phyloP scores from a whole-genome alignment of 108 stramenopile genomes.

The Cyclotella kingstonii region DNA sequence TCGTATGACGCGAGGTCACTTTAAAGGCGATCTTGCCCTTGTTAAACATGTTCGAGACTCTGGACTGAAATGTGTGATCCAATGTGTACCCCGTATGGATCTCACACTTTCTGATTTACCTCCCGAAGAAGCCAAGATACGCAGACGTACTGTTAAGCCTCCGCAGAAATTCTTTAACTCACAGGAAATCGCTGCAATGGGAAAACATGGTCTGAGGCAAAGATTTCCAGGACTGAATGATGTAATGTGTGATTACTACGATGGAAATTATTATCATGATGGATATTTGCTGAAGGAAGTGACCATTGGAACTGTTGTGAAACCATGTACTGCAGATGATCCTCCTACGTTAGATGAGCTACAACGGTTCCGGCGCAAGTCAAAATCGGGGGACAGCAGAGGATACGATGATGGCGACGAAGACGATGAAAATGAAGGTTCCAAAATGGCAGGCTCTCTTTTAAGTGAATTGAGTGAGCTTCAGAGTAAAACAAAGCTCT shows the following conservation, averaged over 20 bases:
- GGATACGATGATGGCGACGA: slow-evolving; percentile 66
- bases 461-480: slow-evolving; percentile 83
- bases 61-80: slow-evolving; percentile 88
- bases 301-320: slow-evolving; percentile 86
- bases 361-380: slow-evolving; percentile 77
- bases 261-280: slow-evolving; percentile 89
- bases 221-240: slow-evolving; percentile 75
- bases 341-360: slow-evolving; percentile 94
- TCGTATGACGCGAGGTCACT: slow-evolving; percentile 89
- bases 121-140: slow-evolving; percentile 79
- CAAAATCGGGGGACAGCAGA: slow-evolving; percentile 51
- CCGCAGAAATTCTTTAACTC: slow-evolving; percentile 94
- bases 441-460: slow-evolving; percentile 76
- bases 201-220: slow-evolving; percentile 61
- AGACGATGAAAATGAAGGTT: slow-evolving; percentile 81
- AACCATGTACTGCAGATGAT: slow-evolving; percentile 81
- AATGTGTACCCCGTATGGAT: slow-evolving; percentile 94
- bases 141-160: slow-evolving; percentile 77
- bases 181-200: slow-evolving; percentile 75
- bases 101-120: slow-evolving; percentile 65
- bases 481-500: slow-evolving; percentile 76
- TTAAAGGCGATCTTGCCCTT: slow-evolving; percentile 95
- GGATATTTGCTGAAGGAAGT: slow-evolving; percentile 95
- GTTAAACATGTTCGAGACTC: slow-evolving; percentile 89
- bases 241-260: slow-evolving; percentile 82